These are phyloP conservation scores for Aspergillus sp. DNA, from an alignment of 2,329 filamentous ascomycete species.

Conservation along the genomic window DNA sequence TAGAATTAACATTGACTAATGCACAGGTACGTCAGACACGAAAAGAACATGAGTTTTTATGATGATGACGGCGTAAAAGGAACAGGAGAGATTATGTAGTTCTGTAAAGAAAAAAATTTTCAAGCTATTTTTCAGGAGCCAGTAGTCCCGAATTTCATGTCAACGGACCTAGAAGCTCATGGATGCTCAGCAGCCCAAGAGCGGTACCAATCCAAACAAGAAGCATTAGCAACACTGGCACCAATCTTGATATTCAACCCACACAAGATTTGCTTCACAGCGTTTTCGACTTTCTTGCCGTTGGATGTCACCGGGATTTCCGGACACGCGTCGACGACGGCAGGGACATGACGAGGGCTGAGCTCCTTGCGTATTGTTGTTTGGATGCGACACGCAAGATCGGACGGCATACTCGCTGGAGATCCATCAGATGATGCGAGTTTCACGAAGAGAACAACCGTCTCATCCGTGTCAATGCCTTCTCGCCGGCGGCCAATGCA, in stretches of 20 bases:
- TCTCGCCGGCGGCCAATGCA: slow-evolving; percentile 76
- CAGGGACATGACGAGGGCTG: slow-evolving; percentile 85
- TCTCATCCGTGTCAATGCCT: slow-evolving; percentile 72
- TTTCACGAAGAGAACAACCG: slow-evolving; percentile 84
- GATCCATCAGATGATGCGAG: slow-evolving; percentile 49
- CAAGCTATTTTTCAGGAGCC: too few species aligned
- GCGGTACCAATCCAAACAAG: slow-evolving; percentile 83
- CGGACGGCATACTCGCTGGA: slow-evolving; percentile 50
- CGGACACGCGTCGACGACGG: slow-evolving; percentile 73
- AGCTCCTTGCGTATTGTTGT: slow-evolving; percentile 69
- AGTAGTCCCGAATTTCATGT: neutral
- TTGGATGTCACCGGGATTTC: slow-evolving; percentile 92
- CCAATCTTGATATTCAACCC: slow-evolving; percentile 83
- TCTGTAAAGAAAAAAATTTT: too few species aligned
- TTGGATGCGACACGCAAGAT: slow-evolving; percentile 64
- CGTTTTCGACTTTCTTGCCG: slow-evolving; percentile 97
- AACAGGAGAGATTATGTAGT: too few species aligned
- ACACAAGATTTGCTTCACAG: slow-evolving; percentile 93
- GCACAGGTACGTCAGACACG: neutral
- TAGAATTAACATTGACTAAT: slow-evolving; percentile 2
- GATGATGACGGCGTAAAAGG: neutral
- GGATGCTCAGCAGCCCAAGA: slow-evolving; percentile 64
- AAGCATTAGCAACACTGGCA: slow-evolving; percentile 88
- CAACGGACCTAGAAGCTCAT: slow-evolving; percentile 8
- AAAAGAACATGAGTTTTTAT: neutral